A percentile compares a stretch with the other conserved stretches of the same genome.
Evolutionary conservation across 2,329 filamentous ascomycete species (phyloP).

Genomic region (Pseudogymnoascus sp.): DNA sequence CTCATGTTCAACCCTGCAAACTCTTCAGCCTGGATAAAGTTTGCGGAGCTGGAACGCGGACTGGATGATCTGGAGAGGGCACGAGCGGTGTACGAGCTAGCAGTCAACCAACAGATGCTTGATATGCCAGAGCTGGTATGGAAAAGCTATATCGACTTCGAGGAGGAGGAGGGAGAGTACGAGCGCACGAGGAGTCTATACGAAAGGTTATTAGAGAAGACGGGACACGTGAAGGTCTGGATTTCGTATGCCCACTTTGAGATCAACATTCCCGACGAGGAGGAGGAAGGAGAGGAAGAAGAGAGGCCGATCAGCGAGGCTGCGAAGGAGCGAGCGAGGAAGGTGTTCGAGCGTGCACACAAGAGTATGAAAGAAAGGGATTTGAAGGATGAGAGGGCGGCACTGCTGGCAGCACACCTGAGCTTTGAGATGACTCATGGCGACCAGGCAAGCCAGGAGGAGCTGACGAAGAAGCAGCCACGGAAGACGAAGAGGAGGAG

Average conservation of each 20-base stretch:
- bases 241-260: slow-evolving; percentile 98
- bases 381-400: slow-evolving; percentile 86
- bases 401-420: slow-evolving; percentile 84
- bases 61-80: slow-evolving; percentile 83
- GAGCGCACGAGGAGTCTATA: slow-evolving; percentile 74
- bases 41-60: slow-evolving; percentile 84
- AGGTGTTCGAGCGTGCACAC: slow-evolving; percentile 77
- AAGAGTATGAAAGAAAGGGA: slow-evolving; percentile 81
- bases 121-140: slow-evolving; percentile 97
- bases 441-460: slow-evolving; percentile 61
- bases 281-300: slow-evolving; percentile 44
- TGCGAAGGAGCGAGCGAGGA: slow-evolving; percentile 73
- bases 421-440: slow-evolving; percentile 87
- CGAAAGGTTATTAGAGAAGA: slow-evolving; percentile 84
- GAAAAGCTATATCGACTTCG: slow-evolving; percentile 98
- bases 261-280: slow-evolving; percentile 78
- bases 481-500: slow-evolving; percentile 85
- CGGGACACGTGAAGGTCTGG: slow-evolving; percentile 99
- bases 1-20: slow-evolving; percentile 87
- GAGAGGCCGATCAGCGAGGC: slow-evolving; percentile 65
- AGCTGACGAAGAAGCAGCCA: slow-evolving; percentile 89
- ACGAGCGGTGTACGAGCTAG: slow-evolving; percentile 85
- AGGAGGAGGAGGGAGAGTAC: slow-evolving; percentile 91
- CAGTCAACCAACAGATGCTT: slow-evolving; percentile 68
- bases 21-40: slow-evolving; percentile 91